Evolutionary conservation across 805 yeast species (phyloP).

Genomic region (Saturnispora halmiae): DNA sequence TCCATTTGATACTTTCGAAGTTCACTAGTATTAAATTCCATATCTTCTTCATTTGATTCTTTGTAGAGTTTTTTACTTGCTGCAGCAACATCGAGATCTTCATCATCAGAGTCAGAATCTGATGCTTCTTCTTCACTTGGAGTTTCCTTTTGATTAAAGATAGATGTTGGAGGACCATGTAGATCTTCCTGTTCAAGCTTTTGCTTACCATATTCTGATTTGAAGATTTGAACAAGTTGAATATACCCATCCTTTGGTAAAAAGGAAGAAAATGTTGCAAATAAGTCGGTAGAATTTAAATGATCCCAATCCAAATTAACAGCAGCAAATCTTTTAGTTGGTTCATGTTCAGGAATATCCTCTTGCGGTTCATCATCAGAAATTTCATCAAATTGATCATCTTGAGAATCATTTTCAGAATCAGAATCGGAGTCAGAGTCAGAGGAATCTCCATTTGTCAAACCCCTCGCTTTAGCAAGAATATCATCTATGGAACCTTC

Average conservation of each 20-base stretch:
- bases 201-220: constrained; percentile 89
- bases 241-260: constrained; percentile 70
- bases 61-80: constrained; percentile 59
- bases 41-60: constrained; percentile 73
- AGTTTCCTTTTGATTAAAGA: constrained; percentile 43
- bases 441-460: constrained; percentile 10
- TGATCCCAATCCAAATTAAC: constrained; percentile 98
- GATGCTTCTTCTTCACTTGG: constrained; percentile 29
- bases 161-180: constrained; percentile 87
- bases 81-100: constrained; percentile 37
- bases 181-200: constrained; percentile 81
- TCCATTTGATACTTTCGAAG: constrained; percentile 88
- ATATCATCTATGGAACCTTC: constrained; percentile 14
- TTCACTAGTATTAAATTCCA: constrained; percentile 67
- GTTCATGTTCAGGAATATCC: constrained; percentile 80
- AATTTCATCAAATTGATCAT: constrained; percentile 32
- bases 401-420: constrained; percentile 20
- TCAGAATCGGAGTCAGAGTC: constrained; percentile 28
- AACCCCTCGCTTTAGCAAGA: constrained; percentile 1
- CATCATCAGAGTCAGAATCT: constrained; percentile 39
- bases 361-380: constrained; percentile 27
- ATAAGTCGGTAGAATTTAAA: constrained; percentile 72
- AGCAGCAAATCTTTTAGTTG: constrained; percentile 73
- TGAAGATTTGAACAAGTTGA: constrained; percentile 60
- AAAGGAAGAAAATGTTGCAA: constrained; percentile 83